Conservation (phyloP, 2,329 filamentous ascomycete genomes). For the Ceratocystis variospora region DNA sequence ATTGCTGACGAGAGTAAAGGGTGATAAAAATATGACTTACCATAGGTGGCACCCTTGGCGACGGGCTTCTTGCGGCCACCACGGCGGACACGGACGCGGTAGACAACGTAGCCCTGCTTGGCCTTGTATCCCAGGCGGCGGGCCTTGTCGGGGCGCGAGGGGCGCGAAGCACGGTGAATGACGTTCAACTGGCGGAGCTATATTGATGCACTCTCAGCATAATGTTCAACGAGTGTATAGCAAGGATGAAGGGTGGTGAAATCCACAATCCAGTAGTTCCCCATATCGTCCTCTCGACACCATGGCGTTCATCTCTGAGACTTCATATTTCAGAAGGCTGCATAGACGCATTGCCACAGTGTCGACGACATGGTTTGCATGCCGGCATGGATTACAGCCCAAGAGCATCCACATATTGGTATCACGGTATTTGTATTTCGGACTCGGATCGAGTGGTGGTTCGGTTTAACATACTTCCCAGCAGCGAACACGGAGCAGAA, state of each 20-base stretch:
- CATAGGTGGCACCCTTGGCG: slow-evolving; percentile 96
- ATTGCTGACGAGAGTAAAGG: neutral
- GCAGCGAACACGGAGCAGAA: slow-evolving; percentile 99
- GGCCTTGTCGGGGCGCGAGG: slow-evolving; percentile 98
- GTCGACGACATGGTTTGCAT: slow-evolving; percentile 19
- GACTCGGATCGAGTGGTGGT: slow-evolving; percentile 18
- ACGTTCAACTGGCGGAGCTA: slow-evolving; percentile 99
- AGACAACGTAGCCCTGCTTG: slow-evolving; percentile 99
- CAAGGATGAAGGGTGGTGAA: slow-evolving; percentile 36
- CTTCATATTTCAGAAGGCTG: slow-evolving; percentile 14
- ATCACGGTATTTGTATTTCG: slow-evolving; percentile 17
- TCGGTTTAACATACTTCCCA: slow-evolving; percentile 75
- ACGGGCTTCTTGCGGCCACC: slow-evolving; percentile 97
- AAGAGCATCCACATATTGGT: slow-evolving; percentile 20
- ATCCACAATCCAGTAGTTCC: slow-evolving; percentile 16
- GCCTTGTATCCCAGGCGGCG: slow-evolving; percentile 99
- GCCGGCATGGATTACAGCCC: slow-evolving; percentile 18
- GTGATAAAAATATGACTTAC: slow-evolving; percentile 40
- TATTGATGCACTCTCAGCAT: slow-evolving; percentile 99
- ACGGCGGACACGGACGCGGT: slow-evolving; percentile 95
- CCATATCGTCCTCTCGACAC: slow-evolving; percentile 20
- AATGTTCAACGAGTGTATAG: slow-evolving; percentile 99
- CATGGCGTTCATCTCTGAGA: slow-evolving; percentile 24
- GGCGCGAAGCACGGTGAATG: slow-evolving; percentile 96
- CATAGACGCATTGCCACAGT: slow-evolving; percentile 12